Conservation (phyloP, 2,329 filamentous ascomycete species). For the Bertia moriformis region DNA sequence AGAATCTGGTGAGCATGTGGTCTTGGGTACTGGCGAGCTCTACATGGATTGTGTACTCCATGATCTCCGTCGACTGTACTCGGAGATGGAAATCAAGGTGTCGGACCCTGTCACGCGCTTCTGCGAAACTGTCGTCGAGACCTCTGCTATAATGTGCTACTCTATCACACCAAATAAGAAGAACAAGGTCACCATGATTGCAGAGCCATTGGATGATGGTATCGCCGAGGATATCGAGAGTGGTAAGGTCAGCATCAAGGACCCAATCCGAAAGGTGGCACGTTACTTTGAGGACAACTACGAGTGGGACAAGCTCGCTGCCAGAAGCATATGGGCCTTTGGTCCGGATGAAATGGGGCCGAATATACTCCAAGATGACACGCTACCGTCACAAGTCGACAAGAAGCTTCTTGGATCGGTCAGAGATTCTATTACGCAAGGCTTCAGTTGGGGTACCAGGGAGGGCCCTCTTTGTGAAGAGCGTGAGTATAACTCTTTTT, state of each 20-base stretch:
- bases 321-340: constrained; percentile 95
- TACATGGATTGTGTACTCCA: constrained; percentile 99
- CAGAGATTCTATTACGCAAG: constrained; percentile 83
- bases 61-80: constrained; percentile 81
- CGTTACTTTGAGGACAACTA: constrained; percentile 97
- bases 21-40: constrained; percentile 90
- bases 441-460: constrained; percentile 89
- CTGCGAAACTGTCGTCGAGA: constrained; percentile 94
- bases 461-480: constrained; percentile 97
- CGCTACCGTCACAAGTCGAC: constrained; percentile 78
- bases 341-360: constrained; percentile 88
- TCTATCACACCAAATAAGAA: constrained; percentile 97
- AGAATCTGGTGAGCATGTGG: constrained; percentile 89
- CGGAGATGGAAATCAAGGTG: constrained; percentile 98
- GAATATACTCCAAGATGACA: constrained; percentile 95
- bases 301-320: constrained; percentile 88
- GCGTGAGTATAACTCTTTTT: constrained; percentile 42
- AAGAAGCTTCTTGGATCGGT: constrained; percentile 78
- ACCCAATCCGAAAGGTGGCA: constrained; percentile 81
- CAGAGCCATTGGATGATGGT: constrained; percentile 85
- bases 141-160: constrained; percentile 94
- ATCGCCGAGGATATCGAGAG: constrained; percentile 90
- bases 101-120: constrained; percentile 95
- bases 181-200: constrained; percentile 98
- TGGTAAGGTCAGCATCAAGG: constrained; percentile 78